A percentile compares a stretch with the other conserved stretches of the same genome.
Conservation (phyloP, 148 eudicot genomes). For the Gaultheria prostrata region DNA sequence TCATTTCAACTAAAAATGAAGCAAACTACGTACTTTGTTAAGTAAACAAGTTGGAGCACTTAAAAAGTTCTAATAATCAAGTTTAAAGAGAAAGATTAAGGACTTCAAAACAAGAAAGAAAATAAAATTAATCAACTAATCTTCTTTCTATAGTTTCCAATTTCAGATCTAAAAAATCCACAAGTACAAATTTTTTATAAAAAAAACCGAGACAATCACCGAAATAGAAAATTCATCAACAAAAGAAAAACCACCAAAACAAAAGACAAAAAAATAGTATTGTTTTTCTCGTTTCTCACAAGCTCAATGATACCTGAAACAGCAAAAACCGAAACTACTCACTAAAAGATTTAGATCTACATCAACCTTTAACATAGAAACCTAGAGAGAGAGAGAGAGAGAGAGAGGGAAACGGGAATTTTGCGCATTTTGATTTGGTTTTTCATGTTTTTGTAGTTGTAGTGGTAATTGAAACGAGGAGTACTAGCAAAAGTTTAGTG, state of each 20-base stretch:
- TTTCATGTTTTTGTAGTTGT: neutral
- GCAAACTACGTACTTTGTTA: neutral
- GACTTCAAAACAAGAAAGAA: neutral
- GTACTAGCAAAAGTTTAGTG: neutral
- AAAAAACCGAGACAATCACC: conserved; percentile 33
- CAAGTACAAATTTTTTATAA: conserved; percentile 29
- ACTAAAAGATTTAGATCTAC: neutral
- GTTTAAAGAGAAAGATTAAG: neutral
- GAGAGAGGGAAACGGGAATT: no score
- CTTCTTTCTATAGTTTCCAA: conserved; percentile 30
- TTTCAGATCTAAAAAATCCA: conserved; percentile 49
- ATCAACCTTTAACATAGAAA: no score
- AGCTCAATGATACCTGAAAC: no score
- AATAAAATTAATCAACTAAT: neutral
- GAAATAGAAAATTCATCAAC: conserved; percentile 25
- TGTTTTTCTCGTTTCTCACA: no score
- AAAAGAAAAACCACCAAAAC: neutral
- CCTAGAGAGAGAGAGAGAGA: no score
- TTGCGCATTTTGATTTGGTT: neutral
- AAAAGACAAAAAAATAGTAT: no score
- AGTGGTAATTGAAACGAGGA: neutral
- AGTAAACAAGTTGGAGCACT: no score
- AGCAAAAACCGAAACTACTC: neutral
- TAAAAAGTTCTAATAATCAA: neutral
- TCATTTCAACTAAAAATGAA: neutral